Conservation (phyloP, 371 early-diverging fungal genomes). For the Rhizomucor pusillus region DNA sequence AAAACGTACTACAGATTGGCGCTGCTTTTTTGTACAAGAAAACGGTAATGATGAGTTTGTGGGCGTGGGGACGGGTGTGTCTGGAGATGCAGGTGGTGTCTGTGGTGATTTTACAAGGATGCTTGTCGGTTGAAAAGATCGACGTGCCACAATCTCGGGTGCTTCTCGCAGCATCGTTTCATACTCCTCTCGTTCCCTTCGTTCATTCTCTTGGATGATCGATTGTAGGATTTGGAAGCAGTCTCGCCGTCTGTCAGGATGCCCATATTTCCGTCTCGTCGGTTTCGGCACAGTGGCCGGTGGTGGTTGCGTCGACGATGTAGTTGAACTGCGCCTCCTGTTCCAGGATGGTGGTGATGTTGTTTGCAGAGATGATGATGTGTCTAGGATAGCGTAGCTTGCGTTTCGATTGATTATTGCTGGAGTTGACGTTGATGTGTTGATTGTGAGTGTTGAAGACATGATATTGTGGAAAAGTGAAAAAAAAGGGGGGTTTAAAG, state of each 20-base stretch:
- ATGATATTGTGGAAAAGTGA: background rate
- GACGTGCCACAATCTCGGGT: slow-evolving; percentile 14
- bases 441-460: background rate
- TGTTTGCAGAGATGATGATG: background rate
- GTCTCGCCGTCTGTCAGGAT: slow-evolving; percentile 37
- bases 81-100: slow-evolving; percentile 3
- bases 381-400: no score
- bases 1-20: slow-evolving; percentile 38
- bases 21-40: background rate
- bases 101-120: slow-evolving; percentile 18
- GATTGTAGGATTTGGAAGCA: slow-evolving; percentile 33
- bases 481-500: background rate
- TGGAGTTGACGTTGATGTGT: background rate
- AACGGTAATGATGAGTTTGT: slow-evolving; percentile 20
- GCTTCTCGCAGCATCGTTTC: slow-evolving; percentile 27
- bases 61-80: slow-evolving; percentile 5
- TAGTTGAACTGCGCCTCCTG: background rate
- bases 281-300: slow-evolving; percentile 1
- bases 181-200: slow-evolving; percentile 29
- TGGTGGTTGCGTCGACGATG: background rate
- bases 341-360: background rate
- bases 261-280: slow-evolving; percentile 4
- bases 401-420: background rate
- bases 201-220: slow-evolving; percentile 36
- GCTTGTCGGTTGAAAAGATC: slow-evolving; percentile 12